These are phyloP conservation scores for Physcomitrium patens DNA, from an alignment of 225 moss, liverwort and hornwort genomes.

Conservation along the genomic window DNA sequence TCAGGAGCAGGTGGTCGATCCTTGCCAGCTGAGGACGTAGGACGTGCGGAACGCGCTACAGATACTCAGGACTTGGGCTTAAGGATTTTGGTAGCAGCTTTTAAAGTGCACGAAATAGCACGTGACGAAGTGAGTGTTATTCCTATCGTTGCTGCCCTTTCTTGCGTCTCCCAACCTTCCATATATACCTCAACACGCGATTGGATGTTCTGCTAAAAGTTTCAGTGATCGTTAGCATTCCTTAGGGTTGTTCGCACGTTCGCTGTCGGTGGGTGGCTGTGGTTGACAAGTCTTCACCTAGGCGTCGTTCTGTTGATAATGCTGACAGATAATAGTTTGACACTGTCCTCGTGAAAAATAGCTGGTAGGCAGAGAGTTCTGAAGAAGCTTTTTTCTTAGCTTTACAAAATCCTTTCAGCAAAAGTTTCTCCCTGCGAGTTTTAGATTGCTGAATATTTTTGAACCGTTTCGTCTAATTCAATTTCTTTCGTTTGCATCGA, in stretches of 20 bases:
- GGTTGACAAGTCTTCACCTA: background rate
- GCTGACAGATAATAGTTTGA: slow-evolving; percentile 16
- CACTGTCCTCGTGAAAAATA: slow-evolving; percentile 18
- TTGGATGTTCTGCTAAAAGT: background rate
- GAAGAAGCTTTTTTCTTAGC: slow-evolving; percentile 27
- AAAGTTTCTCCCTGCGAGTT: slow-evolving; percentile 23
- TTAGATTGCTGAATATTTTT: background rate
- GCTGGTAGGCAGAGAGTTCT: slow-evolving; percentile 11
- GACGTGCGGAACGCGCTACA: slow-evolving; percentile 58
- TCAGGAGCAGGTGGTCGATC: slow-evolving; percentile 58
- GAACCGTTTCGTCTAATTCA: slow-evolving; percentile 1
- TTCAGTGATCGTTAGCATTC: background rate
- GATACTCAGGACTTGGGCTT: slow-evolving; percentile 77
- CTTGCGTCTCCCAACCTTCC: slow-evolving; percentile 12
- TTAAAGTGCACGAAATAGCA: slow-evolving; percentile 91
- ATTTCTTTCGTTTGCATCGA: slow-evolving; percentile 4
- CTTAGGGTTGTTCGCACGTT: slow-evolving; percentile 4
- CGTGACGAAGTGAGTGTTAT: slow-evolving; percentile 76
- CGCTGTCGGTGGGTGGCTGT: slow-evolving; percentile 6
- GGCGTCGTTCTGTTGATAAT: slow-evolving; percentile 3
- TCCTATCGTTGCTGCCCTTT: slow-evolving; percentile 4
- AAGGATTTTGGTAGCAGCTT: slow-evolving; percentile 72
- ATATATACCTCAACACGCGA: background rate
- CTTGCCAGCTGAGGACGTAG: slow-evolving; percentile 42
- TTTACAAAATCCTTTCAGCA: slow-evolving; percentile 11